Evolutionary conservation across 768 basidiomycete species (phyloP).

Genomic region (Russula brevipes): DNA sequence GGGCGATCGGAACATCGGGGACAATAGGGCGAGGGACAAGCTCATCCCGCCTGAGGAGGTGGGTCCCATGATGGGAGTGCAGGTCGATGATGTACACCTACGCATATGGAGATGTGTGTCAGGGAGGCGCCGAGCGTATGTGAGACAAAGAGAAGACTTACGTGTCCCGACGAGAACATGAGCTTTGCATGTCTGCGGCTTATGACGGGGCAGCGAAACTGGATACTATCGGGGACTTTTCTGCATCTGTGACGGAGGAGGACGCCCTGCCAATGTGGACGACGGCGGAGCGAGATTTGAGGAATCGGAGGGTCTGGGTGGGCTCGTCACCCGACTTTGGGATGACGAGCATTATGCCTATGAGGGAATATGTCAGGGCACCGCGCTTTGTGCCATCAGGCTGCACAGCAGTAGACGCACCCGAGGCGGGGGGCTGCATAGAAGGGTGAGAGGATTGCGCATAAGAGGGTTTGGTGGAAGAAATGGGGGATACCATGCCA

Average conservation of each 20-base stretch:
- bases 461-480: slow-evolving; percentile 2
- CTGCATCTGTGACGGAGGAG: slow-evolving; percentile 39
- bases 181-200: slow-evolving; percentile 77
- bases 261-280: slow-evolving; percentile 69
- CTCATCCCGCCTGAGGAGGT: slow-evolving; percentile 53
- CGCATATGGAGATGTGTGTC: slow-evolving; percentile 9
- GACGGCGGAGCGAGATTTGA: slow-evolving; percentile 44
- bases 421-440: slow-evolving; percentile 17
- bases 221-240: slow-evolving; percentile 45
- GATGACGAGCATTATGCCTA: slow-evolving; percentile 58
- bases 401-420: slow-evolving; percentile 7
- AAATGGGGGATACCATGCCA: slow-evolving; percentile 1
- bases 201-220: slow-evolving; percentile 74
- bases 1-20: slow-evolving; percentile 50
- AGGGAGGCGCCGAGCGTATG: not conserved
- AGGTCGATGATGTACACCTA: slow-evolving; percentile 70
- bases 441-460: slow-evolving; percentile 1
- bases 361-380: slow-evolving; percentile 12
- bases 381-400: not conserved
- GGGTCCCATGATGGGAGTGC: slow-evolving; percentile 72
- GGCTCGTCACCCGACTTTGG: slow-evolving; percentile 46
- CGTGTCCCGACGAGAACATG: slow-evolving; percentile 64
- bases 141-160: slow-evolving; percentile 33
- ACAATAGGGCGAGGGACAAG: slow-evolving; percentile 43
- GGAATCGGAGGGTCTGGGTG: slow-evolving; percentile 47